Evolutionary conservation across 1,284 basidiomycete genomes (phyloP).

Genomic region (Microbotryum violaceum): DNA sequence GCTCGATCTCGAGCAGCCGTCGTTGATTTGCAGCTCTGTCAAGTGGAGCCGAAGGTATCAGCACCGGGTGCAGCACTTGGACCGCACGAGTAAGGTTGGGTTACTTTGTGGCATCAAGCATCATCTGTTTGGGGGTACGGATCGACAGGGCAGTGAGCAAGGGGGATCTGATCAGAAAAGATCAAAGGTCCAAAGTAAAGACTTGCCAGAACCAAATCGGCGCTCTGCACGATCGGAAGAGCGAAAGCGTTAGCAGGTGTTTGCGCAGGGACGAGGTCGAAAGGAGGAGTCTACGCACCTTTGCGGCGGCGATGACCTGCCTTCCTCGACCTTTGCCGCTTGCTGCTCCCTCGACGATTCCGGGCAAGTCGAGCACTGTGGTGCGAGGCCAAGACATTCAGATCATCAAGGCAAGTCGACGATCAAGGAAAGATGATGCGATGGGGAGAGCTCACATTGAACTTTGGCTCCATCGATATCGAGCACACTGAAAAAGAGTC

Average conservation of each 20-base stretch:
- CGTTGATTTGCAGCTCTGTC: conserved; percentile 74
- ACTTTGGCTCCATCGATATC: conserved; percentile 89
- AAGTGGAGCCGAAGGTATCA: neutral
- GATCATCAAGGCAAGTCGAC: neutral
- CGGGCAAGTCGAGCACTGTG: conserved; percentile 77
- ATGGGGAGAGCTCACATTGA: conserved; percentile 48
- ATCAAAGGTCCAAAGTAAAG: neutral
- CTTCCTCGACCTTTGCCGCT: conserved; percentile 87
- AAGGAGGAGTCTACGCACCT: conserved; percentile 47
- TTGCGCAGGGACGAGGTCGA: neutral
- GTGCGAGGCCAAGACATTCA: too few relatives aligned
- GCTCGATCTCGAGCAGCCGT: conserved; percentile 75
- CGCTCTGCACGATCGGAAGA: conserved; percentile 67
- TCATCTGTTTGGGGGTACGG: conserved; percentile 47
- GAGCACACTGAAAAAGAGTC: conserved; percentile 51
- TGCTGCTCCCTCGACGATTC: conserved; percentile 94
- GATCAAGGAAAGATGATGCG: conserved; percentile 11
- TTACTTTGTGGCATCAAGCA: conserved; percentile 91
- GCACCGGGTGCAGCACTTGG: neutral
- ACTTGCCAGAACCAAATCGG: conserved; percentile 64
- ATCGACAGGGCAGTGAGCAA: neutral
- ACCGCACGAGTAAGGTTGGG: neutral
- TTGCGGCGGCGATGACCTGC: conserved; percentile 71
- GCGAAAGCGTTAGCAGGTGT: neutral
- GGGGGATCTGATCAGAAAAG: too few relatives aligned